These are phyloP conservation scores for Sphenostylis stenocarpa DNA, from an alignment of 306 rosid species.

Conservation along the genomic window DNA sequence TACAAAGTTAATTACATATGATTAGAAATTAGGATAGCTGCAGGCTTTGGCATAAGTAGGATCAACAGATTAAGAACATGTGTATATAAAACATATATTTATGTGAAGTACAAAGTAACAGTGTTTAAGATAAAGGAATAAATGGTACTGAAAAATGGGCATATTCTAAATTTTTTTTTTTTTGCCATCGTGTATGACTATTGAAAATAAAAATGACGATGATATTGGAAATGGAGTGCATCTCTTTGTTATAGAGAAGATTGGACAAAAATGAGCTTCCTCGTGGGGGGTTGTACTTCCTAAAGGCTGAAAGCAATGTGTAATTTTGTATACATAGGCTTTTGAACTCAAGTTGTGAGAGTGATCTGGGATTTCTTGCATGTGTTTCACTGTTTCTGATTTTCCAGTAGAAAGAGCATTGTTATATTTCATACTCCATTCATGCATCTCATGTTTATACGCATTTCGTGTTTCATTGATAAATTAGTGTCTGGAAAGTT, in stretches of 20 bases:
- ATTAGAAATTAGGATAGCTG: slow-evolving; percentile 10
- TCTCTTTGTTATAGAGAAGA: slow-evolving; percentile 4
- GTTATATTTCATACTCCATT: not conserved
- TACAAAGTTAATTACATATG: not conserved
- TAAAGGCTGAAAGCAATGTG: not conserved
- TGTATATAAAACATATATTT: not conserved
- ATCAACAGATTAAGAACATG: not conserved
- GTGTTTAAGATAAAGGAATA: not conserved
- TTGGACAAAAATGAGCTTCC: not conserved
- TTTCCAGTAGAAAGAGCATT: not conserved
- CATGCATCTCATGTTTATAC: not conserved
- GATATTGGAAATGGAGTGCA: slow-evolving; percentile 1
- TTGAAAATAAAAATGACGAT: not conserved
- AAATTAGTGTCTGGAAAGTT: not conserved
- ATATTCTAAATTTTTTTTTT: not conserved
- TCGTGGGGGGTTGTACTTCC: not conserved
- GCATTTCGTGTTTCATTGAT: not conserved
- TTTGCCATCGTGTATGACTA: not conserved
- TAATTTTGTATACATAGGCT: not conserved
- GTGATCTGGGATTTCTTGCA: slow-evolving; percentile 4
- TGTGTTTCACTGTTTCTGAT: not conserved
- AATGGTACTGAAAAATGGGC: not conserved
- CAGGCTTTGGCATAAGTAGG: not conserved
- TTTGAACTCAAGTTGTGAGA: not conserved
- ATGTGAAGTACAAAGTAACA: not conserved